Conservation (phyloP, 441 rosid species). For the Capsella rubella region DNA sequence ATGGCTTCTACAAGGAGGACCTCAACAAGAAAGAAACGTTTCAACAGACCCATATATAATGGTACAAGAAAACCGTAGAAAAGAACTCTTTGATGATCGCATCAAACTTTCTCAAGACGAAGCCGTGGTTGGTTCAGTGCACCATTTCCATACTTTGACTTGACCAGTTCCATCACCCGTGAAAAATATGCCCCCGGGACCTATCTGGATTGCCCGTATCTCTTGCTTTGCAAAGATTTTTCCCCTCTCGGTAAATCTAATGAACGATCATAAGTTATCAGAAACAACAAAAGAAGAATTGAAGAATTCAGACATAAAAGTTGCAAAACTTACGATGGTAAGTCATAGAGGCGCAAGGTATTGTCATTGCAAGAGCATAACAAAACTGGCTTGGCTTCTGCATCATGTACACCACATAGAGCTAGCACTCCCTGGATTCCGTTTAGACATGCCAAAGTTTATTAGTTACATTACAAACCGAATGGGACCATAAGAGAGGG, state of each 20-base stretch:
- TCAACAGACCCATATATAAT: constrained; percentile 29
- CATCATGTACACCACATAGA: constrained; percentile 86
- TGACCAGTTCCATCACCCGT: constrained; percentile 95
- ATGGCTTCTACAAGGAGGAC: constrained; percentile 9
- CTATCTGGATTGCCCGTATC: constrained; percentile 78
- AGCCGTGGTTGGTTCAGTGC: constrained; percentile 51
- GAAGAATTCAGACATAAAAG: background rate
- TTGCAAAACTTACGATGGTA: constrained; percentile 87
- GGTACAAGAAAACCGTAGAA: constrained; percentile 38
- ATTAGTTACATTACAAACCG: constrained; percentile 19
- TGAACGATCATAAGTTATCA: constrained; percentile 24
- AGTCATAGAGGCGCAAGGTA: constrained; percentile 74
- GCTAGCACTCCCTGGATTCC: constrained; percentile 74
- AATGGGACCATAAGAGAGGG: background rate
- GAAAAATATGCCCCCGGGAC: constrained; percentile 87
- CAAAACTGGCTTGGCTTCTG: constrained; percentile 89
- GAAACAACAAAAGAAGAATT: background rate
- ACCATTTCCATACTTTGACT: constrained; percentile 94
- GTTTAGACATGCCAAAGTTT: constrained; percentile 29
- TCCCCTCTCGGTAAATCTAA: constrained; percentile 88
- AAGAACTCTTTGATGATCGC: constrained; percentile 18
- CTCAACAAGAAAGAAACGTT: constrained; percentile 13
- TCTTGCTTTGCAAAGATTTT: constrained; percentile 88
- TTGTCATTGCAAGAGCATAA: constrained; percentile 87
- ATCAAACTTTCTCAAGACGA: constrained; percentile 31